phyloP scores from a whole-genome alignment of 1,284 basidiomycete genomes.

The Cutaneotrichosporon spelunceum region DNA sequence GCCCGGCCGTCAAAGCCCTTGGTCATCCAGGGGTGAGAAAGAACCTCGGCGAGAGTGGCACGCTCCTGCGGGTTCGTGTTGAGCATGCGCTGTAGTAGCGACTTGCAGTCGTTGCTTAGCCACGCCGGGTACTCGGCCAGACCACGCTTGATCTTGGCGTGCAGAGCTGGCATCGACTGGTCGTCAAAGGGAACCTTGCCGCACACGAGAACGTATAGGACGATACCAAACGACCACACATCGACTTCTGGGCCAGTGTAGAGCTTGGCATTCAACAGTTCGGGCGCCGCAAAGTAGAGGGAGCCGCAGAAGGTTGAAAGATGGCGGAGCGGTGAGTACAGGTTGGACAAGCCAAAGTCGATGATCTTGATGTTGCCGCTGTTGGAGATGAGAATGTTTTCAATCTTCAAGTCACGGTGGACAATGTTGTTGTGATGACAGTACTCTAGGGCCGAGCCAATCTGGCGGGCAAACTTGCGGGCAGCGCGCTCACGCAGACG shows the following conservation, averaged over 20 bases:
- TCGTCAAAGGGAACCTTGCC: slow-evolving; percentile 99
- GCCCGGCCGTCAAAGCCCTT: slow-evolving; percentile 73
- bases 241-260: slow-evolving; percentile 98
- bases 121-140: slow-evolving; percentile 96
- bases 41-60: slow-evolving; percentile 81
- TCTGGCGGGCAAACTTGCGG: slow-evolving; percentile 94
- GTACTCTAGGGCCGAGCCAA: slow-evolving; percentile 91
- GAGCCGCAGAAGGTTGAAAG: slow-evolving; percentile 96
- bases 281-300: slow-evolving; percentile 96
- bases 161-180: slow-evolving; percentile 96
- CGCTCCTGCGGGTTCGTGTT: slow-evolving; percentile 87
- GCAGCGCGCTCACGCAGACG: slow-evolving; percentile 90
- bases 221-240: slow-evolving; percentile 98
- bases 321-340: slow-evolving; percentile 81
- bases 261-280: slow-evolving; percentile 90
- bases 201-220: slow-evolving; percentile 94
- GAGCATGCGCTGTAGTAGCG: slow-evolving; percentile 88
- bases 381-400: slow-evolving; percentile 98
- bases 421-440: slow-evolving; percentile 97
- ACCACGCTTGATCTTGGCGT: slow-evolving; percentile 98
- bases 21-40: slow-evolving; percentile 90
- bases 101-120: slow-evolving; percentile 94
- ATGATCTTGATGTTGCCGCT: slow-evolving; percentile 99
- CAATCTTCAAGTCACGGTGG: slow-evolving; percentile 95
- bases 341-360: slow-evolving; percentile 96